Evolutionary conservation across 139 green algal genomes (phyloP).

Genomic region (Auxenochlorella protothecoides): DNA sequence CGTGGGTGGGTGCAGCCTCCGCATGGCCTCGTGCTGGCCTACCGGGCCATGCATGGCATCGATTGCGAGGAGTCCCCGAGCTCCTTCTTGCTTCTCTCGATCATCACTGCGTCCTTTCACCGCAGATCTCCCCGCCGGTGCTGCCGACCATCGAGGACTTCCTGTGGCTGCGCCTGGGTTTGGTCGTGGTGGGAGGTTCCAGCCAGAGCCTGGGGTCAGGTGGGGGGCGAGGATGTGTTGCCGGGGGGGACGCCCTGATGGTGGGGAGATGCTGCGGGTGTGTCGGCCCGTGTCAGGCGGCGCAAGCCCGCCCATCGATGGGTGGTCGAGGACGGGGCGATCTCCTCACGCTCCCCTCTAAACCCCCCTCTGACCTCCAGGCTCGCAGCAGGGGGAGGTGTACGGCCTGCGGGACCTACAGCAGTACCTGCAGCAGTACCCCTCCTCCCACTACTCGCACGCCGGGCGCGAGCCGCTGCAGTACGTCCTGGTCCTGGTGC

Average conservation of each 20-base stretch:
- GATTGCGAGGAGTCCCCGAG: no score
- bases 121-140: constrained; percentile 30
- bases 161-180: constrained; percentile 70
- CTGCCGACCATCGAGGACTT: constrained; percentile 88
- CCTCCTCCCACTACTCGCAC: constrained; percentile 63
- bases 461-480: constrained; percentile 61
- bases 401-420: constrained; percentile 62
- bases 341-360: not conserved
- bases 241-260: no score
- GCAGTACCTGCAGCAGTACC: constrained; percentile 67
- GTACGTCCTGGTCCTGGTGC: constrained; percentile 74
- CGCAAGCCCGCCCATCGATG: no score
- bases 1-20: no score
- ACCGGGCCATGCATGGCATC: no score
- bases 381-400: constrained; percentile 4
- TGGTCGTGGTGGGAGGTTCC: constrained; percentile 23
- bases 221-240: no score
- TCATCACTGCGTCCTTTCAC: not conserved
- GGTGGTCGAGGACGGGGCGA: no score
- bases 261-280: no score
- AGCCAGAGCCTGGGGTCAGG: no score
- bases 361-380: constrained; percentile 1
- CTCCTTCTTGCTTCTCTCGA: no score
- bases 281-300: no score
- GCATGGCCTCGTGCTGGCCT: no score